Base-by-base conservation (phyloP, 192 early-diverging fungal genomes). In the Coemansia guatemalensis region DNA sequence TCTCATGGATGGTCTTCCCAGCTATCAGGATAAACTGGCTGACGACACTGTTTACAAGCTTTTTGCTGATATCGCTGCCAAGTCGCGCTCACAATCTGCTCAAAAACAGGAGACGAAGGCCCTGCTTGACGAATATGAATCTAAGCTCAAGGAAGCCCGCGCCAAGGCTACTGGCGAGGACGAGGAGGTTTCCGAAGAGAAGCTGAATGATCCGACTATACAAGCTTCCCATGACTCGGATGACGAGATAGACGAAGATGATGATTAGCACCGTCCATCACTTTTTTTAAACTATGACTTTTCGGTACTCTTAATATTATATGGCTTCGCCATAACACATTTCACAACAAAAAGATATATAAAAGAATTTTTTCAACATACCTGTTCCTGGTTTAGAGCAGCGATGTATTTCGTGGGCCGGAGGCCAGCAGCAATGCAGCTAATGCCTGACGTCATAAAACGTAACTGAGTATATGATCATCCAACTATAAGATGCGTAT, bases 21-120 rank as follows among this genome's bases (percentile, higher is more conserved):
- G 85, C 48, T 99, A 95, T 74, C 88, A 92, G 62, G 92, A 99
- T 64, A 99, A 97, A 74, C 82, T 99, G 18, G 82, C 92, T 53
- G 94, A 96, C 59, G 85, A 88, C 11, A 66, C 80, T 2, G 88
- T 99, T 26, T 90, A 87, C 75, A 96, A 97, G 74, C 82, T 84
- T 49, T 88, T 98, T 62, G 56, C 73, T 22, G 97, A 99, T 57
- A 94, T 99, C 59, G 81, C 95, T 33, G 60, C 77, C 25, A 97
- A 95, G 88, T 89, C 90, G 58, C 58, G 68, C 8, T 62, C 57
- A 17, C 76, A 67, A 27, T 25, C 64, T 3, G 65, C 60, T 21
- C 87, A 87, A 52, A 96, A 91, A 68, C 73, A 83, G 5, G 96
- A 97, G 62, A 71, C 88, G 48, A 95, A 95, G 79, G 60, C 75